Evolutionary conservation across 371 early-diverging fungal genomes (phyloP).

Genomic region (Umbelopsis sp.): DNA sequence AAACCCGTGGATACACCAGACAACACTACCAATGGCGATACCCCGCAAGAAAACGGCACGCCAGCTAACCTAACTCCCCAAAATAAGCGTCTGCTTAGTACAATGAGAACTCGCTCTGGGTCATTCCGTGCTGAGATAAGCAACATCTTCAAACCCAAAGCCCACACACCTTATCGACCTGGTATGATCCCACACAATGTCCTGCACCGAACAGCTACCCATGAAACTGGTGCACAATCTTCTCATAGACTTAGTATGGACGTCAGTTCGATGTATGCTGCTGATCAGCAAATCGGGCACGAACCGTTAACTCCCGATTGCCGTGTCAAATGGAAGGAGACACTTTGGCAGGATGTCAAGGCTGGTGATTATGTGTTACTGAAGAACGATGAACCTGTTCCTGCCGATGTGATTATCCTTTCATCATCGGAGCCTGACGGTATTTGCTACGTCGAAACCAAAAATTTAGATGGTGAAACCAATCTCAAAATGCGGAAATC

Average conservation of each 20-base stretch:
- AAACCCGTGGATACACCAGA: neutral
- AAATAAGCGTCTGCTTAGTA: conserved; percentile 29
- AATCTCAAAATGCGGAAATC: conserved; percentile 74
- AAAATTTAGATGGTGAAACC: conserved; percentile 87
- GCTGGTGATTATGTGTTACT: conserved; percentile 93
- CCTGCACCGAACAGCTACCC: conserved; percentile 28
- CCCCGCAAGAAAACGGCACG: neutral
- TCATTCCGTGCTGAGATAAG: conserved; percentile 47
- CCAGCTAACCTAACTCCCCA: neutral
- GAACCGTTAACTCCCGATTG: conserved; percentile 9
- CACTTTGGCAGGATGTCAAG: conserved; percentile 81
- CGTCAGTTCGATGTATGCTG: neutral
- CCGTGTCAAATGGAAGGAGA: conserved; percentile 45
- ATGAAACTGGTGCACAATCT: neutral
- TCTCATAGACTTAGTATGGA: conserved; percentile 3
- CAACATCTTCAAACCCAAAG: conserved; percentile 31
- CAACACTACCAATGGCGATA: neutral
- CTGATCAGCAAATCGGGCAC: conserved; percentile 1
- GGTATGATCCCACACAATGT: conserved; percentile 52
- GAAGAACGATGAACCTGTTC: conserved; percentile 87
- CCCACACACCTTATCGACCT: conserved; percentile 44
- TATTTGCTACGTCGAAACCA: conserved; percentile 81
- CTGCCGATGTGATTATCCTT: conserved; percentile 82
- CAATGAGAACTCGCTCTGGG: conserved; percentile 45
- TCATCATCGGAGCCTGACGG: conserved; percentile 66